A percentile compares a stretch with the other conserved stretches of the same genome.
These are phyloP conservation scores for Coemansia sp. DNA, from an alignment of 192 early-diverging fungal species.

Conservation along the genomic window DNA sequence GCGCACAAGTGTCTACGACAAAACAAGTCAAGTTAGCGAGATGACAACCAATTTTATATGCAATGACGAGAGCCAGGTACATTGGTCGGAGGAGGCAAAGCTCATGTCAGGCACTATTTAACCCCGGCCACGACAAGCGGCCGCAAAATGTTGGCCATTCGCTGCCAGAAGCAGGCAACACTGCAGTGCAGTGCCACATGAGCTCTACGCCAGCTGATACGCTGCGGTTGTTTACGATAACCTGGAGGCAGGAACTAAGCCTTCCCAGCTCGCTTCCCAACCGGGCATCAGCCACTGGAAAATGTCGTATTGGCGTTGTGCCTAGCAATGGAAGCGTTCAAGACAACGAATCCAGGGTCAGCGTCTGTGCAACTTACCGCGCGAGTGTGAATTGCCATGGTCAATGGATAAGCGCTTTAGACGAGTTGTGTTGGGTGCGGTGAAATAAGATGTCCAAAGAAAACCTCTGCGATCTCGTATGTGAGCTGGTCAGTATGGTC, in stretches of 20 bases:
- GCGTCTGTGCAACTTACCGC: constrained; percentile 27
- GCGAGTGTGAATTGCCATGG: constrained; percentile 20
- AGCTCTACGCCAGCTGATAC: constrained; percentile 15
- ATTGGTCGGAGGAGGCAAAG: background rate
- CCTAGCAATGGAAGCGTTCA: background rate
- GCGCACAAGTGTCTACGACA: constrained; percentile 5
- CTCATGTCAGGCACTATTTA: constrained; percentile 1
- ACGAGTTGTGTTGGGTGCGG: background rate
- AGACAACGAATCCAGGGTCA: constrained; percentile 2
- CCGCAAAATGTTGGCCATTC: background rate
- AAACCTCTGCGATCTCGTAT: background rate
- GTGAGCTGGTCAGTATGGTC: background rate
- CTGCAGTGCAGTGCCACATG: constrained; percentile 10
- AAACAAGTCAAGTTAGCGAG: background rate
- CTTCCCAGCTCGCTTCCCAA: background rate
- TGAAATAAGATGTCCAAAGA: background rate
- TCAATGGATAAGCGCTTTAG: constrained; percentile 1
- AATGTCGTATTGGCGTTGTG: background rate
- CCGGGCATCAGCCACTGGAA: constrained; percentile 11
- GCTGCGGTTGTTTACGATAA: constrained; percentile 13
- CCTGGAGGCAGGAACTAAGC: constrained; percentile 5
- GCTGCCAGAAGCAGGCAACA: background rate
- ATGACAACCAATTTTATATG: background rate
- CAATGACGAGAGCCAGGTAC: background rate
- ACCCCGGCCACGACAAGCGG: background rate